Evolutionary conservation across 805 yeast genomes (phyloP).

Genomic region (Candida endomychidarum): DNA sequence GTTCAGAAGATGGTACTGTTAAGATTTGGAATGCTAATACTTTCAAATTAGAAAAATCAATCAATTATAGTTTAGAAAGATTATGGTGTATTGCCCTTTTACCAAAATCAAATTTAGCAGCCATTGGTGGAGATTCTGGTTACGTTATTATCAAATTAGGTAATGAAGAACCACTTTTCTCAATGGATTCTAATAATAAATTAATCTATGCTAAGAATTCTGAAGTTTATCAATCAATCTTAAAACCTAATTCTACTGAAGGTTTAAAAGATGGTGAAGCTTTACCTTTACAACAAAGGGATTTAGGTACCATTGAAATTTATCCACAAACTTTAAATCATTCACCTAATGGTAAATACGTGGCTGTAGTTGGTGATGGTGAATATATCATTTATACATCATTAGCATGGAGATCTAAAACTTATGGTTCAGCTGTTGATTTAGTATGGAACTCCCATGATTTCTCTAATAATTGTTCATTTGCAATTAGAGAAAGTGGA

Average conservation of each 20-base stretch:
- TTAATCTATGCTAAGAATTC: slow-evolving; percentile 88
- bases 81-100: slow-evolving; percentile 91
- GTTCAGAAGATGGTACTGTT: slow-evolving; percentile 94
- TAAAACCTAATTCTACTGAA: slow-evolving; percentile 63
- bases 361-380: slow-evolving; percentile 96
- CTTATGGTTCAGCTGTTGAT: slow-evolving; percentile 86
- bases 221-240: slow-evolving; percentile 81
- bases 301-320: slow-evolving; percentile 90
- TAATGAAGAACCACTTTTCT: slow-evolving; percentile 88
- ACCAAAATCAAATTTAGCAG: slow-evolving; percentile 70
- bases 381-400: slow-evolving; percentile 96
- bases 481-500: slow-evolving; percentile 74
- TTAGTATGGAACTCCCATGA: slow-evolving; percentile 93
- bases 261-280: slow-evolving; percentile 78
- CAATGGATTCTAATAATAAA: slow-evolving; percentile 92
- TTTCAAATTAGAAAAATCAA: slow-evolving; percentile 87
- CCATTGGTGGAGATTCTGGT: slow-evolving; percentile 95
- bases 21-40: slow-evolving; percentile 95
- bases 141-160: slow-evolving; percentile 86
- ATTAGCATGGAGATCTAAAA: slow-evolving; percentile 95
- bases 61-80: slow-evolving; percentile 89
- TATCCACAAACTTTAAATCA: slow-evolving; percentile 86
- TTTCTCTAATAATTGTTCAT: slow-evolving; percentile 59
- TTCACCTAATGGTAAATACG: slow-evolving; percentile 97
- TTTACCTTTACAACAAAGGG: slow-evolving; percentile 77